Percentiles rank a stretch among this genome's conserved stretches.
phyloP scores from a whole-genome alignment of 2,329 filamentous ascomycete species.

The Cercospora sp. region DNA sequence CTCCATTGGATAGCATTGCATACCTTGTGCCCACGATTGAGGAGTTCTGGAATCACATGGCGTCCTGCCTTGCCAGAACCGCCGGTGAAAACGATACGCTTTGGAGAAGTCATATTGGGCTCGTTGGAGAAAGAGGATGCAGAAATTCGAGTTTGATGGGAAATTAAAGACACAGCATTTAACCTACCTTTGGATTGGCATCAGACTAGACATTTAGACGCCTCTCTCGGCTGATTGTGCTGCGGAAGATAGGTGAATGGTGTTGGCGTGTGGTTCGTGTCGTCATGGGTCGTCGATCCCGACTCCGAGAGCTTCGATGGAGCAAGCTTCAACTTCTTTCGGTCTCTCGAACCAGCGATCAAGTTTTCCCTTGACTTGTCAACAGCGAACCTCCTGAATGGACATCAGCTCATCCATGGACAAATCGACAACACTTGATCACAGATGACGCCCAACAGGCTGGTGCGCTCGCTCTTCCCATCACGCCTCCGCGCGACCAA shows the following conservation, averaged over 20 bases:
- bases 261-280: conserved; percentile 3
- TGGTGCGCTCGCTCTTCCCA: conserved; percentile 50
- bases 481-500: conserved; percentile 37
- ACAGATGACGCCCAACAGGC: conserved; percentile 42
- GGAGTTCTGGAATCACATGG: conserved; percentile 55
- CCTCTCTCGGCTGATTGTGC: conserved; percentile 9
- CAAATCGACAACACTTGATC: conserved; percentile 7
- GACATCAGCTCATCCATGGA: conserved; percentile 21
- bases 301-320: not conserved
- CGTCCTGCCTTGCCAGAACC: conserved; percentile 58
- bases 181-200: not conserved
- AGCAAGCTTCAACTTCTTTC: not conserved
- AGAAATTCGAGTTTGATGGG: not conserved
- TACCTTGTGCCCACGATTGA: conserved; percentile 51
- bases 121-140: not conserved
- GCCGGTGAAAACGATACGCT: conserved; percentile 55
- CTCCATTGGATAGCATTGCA: too few species aligned
- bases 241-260: conserved; percentile 1
- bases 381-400: not conserved
- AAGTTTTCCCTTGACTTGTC: not conserved
- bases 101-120: conserved; percentile 25
- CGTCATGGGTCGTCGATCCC: conserved; percentile 6
- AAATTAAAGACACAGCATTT: not conserved
- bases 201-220: conserved; percentile 5
- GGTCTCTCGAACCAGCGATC: not conserved